phyloP scores from a whole-genome alignment of 768 basidiomycete species.

The Stropharia rugosoannulata region DNA sequence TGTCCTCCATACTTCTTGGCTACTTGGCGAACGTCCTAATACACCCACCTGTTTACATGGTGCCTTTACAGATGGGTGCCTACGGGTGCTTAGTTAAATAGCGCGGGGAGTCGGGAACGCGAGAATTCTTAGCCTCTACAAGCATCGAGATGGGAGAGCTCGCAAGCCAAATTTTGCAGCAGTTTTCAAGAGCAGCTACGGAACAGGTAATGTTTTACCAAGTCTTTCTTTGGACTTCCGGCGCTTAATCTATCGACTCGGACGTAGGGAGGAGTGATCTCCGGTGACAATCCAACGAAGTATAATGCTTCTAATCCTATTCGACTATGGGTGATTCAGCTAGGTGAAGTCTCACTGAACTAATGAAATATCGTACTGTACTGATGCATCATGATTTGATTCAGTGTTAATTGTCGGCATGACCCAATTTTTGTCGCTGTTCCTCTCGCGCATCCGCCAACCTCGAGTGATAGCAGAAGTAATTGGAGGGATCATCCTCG shows the following conservation, averaged over 20 bases:
- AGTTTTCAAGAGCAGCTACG: neutral
- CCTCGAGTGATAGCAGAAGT: slow-evolving; percentile 93
- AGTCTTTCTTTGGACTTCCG: neutral
- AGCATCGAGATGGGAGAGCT: neutral
- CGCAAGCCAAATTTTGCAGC: neutral
- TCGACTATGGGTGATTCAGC: slow-evolving; percentile 73
- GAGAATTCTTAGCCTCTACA: no score
- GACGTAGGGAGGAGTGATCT: slow-evolving; percentile 74
- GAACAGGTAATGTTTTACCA: neutral
- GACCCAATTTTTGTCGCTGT: slow-evolving; percentile 68
- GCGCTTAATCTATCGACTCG: neutral
- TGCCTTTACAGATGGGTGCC: neutral
- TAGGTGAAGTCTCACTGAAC: slow-evolving; percentile 37
- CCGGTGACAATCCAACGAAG: slow-evolving; percentile 64
- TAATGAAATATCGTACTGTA: no score
- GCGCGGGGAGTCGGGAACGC: no score
- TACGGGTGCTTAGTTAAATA: no score
- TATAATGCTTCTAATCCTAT: slow-evolving; percentile 71
- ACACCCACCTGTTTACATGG: neutral
- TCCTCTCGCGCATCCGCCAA: slow-evolving; percentile 71
- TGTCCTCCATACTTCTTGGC: neutral
- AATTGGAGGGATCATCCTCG: slow-evolving; percentile 85
- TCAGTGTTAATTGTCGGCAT: slow-evolving; percentile 80
- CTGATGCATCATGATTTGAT: neutral
- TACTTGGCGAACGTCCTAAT: neutral